Percentiles rank a stretch among this genome's conserved stretches.
phyloP scores from a whole-genome alignment of 441 rosid species.

The Pelargonium fulgidum region DNA sequence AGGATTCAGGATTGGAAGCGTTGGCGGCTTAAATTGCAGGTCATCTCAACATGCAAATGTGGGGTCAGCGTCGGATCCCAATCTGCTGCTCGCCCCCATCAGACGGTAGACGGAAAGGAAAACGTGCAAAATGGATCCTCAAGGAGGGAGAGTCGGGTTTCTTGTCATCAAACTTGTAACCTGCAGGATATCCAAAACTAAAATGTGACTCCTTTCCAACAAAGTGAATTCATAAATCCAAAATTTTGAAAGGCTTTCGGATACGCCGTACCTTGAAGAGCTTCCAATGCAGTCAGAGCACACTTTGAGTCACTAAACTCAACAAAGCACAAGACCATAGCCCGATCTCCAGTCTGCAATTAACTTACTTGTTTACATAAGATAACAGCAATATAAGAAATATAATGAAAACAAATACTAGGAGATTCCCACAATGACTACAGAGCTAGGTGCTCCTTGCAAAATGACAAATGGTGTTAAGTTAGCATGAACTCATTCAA shows the following conservation, averaged over 20 bases:
- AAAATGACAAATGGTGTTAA: neutral
- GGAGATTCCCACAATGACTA: neutral
- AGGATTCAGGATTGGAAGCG: no score
- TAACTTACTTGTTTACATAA: constrained; percentile 4
- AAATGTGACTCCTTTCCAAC: neutral
- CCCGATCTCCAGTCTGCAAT: constrained; percentile 43
- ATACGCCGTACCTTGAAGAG: constrained; percentile 45
- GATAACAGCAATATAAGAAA: neutral
- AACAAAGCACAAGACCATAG: constrained; percentile 49
- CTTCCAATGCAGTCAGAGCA: constrained; percentile 47
- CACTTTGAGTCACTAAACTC: constrained; percentile 43
- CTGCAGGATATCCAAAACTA: constrained; percentile 19
- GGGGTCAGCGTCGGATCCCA: constrained; percentile 9
- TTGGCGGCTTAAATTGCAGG: no score
- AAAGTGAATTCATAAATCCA: neutral
- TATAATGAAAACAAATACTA: constrained; percentile 11
- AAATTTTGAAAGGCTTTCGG: neutral
- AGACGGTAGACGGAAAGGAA: constrained; percentile 35
- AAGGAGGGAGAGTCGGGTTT: constrained; percentile 35
- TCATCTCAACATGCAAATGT: no score
- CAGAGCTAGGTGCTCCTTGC: neutral
- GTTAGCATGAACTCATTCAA: no score
- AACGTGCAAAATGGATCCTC: constrained; percentile 43
- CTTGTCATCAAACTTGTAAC: constrained; percentile 53
- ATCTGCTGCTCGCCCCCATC: constrained; percentile 21